Percentiles rank a stretch among this genome's conserved stretches.
These are phyloP conservation scores for Aspergillus sp. DNA, from an alignment of 2,329 filamentous ascomycete species.

Conservation along the genomic window DNA sequence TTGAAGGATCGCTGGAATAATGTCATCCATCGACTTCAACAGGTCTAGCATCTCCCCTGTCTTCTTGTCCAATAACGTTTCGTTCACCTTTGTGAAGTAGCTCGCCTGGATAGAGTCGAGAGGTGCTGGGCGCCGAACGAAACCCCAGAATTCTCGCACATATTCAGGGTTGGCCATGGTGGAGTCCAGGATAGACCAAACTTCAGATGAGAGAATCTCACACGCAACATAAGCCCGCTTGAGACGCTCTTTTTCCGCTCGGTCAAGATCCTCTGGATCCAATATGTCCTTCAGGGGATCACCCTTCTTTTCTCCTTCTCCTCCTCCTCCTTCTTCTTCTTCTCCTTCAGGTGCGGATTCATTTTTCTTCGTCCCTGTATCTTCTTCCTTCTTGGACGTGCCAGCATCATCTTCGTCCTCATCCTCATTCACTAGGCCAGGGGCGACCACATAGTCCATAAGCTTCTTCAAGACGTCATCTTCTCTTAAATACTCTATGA, in stretches of 20 bases:
- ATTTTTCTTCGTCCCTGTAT: slow-evolving; percentile 27
- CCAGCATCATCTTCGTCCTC: slow-evolving; percentile 52
- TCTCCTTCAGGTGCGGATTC: slow-evolving; percentile 34
- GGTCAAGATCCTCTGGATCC: slow-evolving; percentile 57
- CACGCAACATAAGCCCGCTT: slow-evolving; percentile 92
- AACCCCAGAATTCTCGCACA: slow-evolving; percentile 85
- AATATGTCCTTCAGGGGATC: slow-evolving; percentile 36
- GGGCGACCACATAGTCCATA: slow-evolving; percentile 87
- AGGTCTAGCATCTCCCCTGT: slow-evolving; percentile 95
- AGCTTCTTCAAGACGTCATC: slow-evolving; percentile 80
- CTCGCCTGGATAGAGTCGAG: slow-evolving; percentile 91
- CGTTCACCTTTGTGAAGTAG: slow-evolving; percentile 98
- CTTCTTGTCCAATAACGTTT: slow-evolving; percentile 96
- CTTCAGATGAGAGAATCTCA: slow-evolving; percentile 91
- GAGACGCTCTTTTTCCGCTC: slow-evolving; percentile 84
- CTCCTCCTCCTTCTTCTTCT: slow-evolving; percentile 27
- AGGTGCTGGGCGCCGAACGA: slow-evolving; percentile 78
- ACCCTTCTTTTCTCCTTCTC: slow-evolving; percentile 31
- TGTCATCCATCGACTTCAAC: slow-evolving; percentile 77
- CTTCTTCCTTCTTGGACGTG: slow-evolving; percentile 38
- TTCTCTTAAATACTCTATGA: slow-evolving; percentile 92
- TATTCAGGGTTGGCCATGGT: slow-evolving; percentile 80
- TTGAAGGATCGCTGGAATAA: slow-evolving; percentile 80
- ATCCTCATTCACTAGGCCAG: slow-evolving; percentile 56
- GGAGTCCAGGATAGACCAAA: slow-evolving; percentile 94